Evolutionary conservation across 2,329 filamentous ascomycete genomes (phyloP), one percentile per base, ranked within the genome.

Genomic region (Byssoonygena ceratinophila): DNA sequence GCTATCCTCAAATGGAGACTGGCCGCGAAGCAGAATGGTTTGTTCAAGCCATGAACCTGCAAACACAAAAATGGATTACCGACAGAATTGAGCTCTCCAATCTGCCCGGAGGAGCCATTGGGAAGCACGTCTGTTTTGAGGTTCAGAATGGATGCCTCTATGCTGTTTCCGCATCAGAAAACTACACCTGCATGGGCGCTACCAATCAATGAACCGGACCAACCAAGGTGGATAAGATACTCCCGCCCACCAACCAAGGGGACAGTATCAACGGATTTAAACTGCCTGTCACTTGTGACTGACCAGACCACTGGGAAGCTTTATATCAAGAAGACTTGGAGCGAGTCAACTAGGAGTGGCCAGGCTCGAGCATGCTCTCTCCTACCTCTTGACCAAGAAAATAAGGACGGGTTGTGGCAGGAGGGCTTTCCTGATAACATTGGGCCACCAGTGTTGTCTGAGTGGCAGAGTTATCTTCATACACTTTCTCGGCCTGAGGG

Each of bases 131-230:
- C n/a, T 44, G 40, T 25, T 44, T 44, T 25, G 20, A 44, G 25
- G 40, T 44, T 44, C 40, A 44, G n/a, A 20, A 29, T 44, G 40
- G n/a, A 25, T 25, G 40, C 40, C 40, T 44, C 20, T 25, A 44
- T 44, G 40, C 40, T 25, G 40, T 44, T 44, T 44, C 40, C 18
- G 14, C 18, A 6, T 3, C 20, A 14, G 3, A 4, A 7, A 7
- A 25, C 14, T 44, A 44, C 20, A 44, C 40, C 1, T 44, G 20
- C 40, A 23, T 44, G n/a, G 14, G 40, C 25, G 5, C 20, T 44
- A 29, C 20, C 40, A 44, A 25, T 25, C 18, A 25, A 25, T 25
- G 3, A 25, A 18, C 18, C 6, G 20, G 40, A 9, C 25, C 20
- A 23, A 16, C 40, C 20, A 4, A 44, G n/a, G 25, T 44, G 40